Evolutionary conservation across 805 yeast species (phyloP).

Genomic region (Barnettozyma pratensis): DNA sequence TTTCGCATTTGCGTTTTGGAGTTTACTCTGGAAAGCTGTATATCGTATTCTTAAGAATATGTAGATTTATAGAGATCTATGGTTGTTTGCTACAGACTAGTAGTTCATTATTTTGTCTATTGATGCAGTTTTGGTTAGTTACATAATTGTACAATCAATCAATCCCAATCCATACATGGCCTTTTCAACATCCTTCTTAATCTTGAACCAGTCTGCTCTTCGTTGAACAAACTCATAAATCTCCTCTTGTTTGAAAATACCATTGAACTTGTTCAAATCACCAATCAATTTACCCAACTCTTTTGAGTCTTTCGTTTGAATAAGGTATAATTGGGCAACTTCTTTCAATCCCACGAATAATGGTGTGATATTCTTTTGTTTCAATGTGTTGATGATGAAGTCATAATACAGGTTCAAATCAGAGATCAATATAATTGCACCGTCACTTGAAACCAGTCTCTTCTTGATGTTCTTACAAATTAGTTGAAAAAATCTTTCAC

Average conservation of each 20-base stretch:
- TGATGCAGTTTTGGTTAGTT: neutral
- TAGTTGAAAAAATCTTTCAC: constrained; percentile 74
- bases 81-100: no score
- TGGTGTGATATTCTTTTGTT: constrained; percentile 65
- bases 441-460: constrained; percentile 67
- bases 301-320: constrained; percentile 68
- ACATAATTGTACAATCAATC: constrained; percentile 67
- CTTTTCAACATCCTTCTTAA: constrained; percentile 79
- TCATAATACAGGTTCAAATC: constrained; percentile 78
- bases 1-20: neutral
- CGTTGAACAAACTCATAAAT: constrained; percentile 88
- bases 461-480: constrained; percentile 74
- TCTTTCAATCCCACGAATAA: constrained; percentile 76
- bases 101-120: no score
- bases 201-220: constrained; percentile 78
- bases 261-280: constrained; percentile 81
- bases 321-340: constrained; percentile 78
- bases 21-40: neutral
- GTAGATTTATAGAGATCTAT: no score
- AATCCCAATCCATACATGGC: constrained; percentile 90
- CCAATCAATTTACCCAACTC: constrained; percentile 80
- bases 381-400: constrained; percentile 55
- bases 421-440: constrained; percentile 76
- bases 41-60: neutral
- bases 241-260: constrained; percentile 88